Conservation (phyloP, 2,329 filamentous ascomycete species). For the Phaeosphaeria sp. region DNA sequence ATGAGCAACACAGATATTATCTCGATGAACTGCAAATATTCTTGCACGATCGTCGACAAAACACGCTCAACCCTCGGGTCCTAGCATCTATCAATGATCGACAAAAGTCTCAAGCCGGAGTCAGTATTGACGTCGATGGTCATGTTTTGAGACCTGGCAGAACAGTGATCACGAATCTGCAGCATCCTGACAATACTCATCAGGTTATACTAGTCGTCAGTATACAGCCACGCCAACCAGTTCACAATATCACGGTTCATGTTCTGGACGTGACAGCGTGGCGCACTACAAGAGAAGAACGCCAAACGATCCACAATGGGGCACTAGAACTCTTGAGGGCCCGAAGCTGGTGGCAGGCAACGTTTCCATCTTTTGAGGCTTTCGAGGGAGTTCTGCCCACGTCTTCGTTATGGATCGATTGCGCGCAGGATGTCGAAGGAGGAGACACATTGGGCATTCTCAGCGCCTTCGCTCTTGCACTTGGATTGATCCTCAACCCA, state of each 20-base stretch:
- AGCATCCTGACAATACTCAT: neutral
- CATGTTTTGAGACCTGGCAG: constrained; percentile 7
- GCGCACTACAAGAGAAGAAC: neutral
- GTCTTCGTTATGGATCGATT: constrained; percentile 8
- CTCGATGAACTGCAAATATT: too few species aligned
- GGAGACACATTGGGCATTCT: constrained; percentile 12
- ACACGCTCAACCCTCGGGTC: constrained; percentile 11
- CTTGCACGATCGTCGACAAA: too few species aligned
- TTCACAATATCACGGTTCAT: constrained; percentile 7
- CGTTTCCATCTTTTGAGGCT: neutral
- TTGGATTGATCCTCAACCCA: constrained; percentile 18
- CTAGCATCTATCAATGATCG: constrained; percentile 13
- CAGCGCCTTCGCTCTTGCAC: constrained; percentile 25
- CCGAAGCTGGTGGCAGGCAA: neutral
- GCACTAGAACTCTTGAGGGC: neutral
- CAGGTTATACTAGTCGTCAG: constrained; percentile 4
- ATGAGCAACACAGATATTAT: too few species aligned
- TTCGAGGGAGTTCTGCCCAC: neutral
- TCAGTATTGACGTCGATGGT: constrained; percentile 7
- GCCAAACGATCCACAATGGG: neutral
- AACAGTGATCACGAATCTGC: constrained; percentile 7
- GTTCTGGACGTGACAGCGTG: constrained; percentile 15
- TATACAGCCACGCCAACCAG: neutral
- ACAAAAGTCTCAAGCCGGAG: constrained; percentile 6
- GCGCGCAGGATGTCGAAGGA: constrained; percentile 1